These are phyloP conservation scores for Larix kaempferi DNA, from an alignment of 75 land plant genomes.

Conservation along the genomic window DNA sequence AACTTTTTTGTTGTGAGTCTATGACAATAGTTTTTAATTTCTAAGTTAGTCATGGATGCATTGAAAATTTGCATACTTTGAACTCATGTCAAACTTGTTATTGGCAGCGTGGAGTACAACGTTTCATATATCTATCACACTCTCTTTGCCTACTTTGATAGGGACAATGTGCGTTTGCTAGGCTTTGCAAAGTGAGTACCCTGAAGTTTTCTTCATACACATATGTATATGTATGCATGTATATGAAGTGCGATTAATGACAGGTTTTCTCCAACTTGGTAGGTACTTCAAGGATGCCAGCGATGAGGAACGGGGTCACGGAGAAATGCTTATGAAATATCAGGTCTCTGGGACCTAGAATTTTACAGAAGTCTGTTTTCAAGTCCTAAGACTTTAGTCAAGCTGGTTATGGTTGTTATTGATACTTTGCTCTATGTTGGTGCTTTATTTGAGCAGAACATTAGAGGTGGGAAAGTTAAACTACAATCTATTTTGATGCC, in stretches of 20 bases:
- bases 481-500: slow-evolving; percentile 72
- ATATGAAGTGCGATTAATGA: too few species aligned
- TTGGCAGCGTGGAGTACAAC: slow-evolving; percentile 91
- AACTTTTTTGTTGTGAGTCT: too few species aligned
- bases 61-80: too few species aligned
- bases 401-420: too few species aligned
- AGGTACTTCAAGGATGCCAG: slow-evolving; percentile 93
- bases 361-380: too few species aligned
- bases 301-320: slow-evolving; percentile 85
- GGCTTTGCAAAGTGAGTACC: slow-evolving; percentile 77
- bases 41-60: too few species aligned
- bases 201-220: too few species aligned
- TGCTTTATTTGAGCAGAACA: slow-evolving; percentile 41
- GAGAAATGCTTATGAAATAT: slow-evolving; percentile 83
- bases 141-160: slow-evolving; percentile 84
- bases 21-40: too few species aligned
- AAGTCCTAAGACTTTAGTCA: too few species aligned
- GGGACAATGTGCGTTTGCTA: slow-evolving; percentile 84
- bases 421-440: too few species aligned
- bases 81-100: too few species aligned
- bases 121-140: slow-evolving; percentile 88
- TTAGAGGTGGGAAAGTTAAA: slow-evolving; percentile 78
- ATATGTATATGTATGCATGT: too few species aligned
- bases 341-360: slow-evolving; percentile 42
- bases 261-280: not conserved